Conservation (phyloP, 1,139 yeast genomes). For the Kodamaea derodonti region DNA sequence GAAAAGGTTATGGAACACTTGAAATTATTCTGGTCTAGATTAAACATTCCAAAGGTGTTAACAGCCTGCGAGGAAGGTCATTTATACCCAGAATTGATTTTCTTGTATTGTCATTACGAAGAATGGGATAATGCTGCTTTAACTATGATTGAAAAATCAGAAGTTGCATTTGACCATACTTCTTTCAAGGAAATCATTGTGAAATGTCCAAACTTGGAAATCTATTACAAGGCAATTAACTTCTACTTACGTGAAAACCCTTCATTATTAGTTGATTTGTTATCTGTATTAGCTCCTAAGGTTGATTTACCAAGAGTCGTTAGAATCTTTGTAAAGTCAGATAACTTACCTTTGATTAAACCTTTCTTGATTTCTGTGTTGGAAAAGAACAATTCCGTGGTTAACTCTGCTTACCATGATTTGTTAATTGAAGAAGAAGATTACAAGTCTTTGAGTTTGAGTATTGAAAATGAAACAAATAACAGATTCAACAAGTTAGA, state of each 20-base stretch:
- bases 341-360: conserved; percentile 91
- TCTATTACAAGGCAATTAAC: conserved; percentile 94
- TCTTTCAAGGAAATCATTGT: conserved; percentile 93
- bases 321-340: conserved; percentile 90
- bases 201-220: conserved; percentile 93
- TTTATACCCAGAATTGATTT: conserved; percentile 93
- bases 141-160: conserved; percentile 95
- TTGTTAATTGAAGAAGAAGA: conserved; percentile 95
- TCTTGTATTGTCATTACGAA: conserved; percentile 95
- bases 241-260: conserved; percentile 94
- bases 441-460: conserved; percentile 79
- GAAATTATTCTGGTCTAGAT: conserved; percentile 96
- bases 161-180: conserved; percentile 88
- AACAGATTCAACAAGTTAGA: conserved; percentile 92
- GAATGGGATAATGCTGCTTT: conserved; percentile 99
- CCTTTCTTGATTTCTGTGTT: conserved; percentile 91
- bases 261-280: conserved; percentile 78
- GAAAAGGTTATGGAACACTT: conserved; percentile 93
- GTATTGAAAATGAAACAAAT: conserved; percentile 73
- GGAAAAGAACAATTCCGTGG: conserved; percentile 85
- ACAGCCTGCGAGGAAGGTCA: conserved; percentile 93
- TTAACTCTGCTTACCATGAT: conserved; percentile 93
- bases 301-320: conserved; percentile 94
- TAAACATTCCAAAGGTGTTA: conserved; percentile 95
- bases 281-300: conserved; percentile 84